Conservation (phyloP, 192 early-diverging fungal species). For the Mortierella hygrophila region DNA sequence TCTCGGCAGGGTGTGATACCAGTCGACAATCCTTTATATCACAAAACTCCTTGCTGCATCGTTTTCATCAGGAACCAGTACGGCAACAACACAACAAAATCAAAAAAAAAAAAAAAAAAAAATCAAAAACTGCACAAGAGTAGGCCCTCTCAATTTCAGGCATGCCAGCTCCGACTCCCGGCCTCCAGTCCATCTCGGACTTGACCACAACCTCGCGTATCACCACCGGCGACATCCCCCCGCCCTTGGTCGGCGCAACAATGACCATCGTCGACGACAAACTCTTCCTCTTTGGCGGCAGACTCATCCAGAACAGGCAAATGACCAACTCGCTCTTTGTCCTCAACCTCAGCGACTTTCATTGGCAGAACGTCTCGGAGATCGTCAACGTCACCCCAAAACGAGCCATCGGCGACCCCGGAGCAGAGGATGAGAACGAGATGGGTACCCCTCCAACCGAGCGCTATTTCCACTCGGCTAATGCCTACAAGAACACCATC, state of each 20-base stretch:
- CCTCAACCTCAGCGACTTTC: constrained; percentile 71
- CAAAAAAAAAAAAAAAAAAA: not conserved
- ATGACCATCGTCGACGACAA: constrained; percentile 69
- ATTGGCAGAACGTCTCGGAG: constrained; percentile 70
- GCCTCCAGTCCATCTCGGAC: constrained; percentile 68
- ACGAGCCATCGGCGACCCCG: constrained; percentile 46
- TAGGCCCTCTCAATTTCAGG: not conserved
- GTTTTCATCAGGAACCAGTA: not conserved
- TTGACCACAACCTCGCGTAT: constrained; percentile 60
- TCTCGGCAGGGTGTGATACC: too few relatives aligned
- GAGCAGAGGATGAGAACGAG: constrained; percentile 53
- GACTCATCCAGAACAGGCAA: constrained; percentile 73
- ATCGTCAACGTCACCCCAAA: constrained; percentile 36
- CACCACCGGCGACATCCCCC: constrained; percentile 76
- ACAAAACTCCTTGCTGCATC: too few relatives aligned
- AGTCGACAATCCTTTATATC: too few relatives aligned
- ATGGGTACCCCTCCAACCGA: constrained; percentile 55
- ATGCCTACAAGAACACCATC: constrained; percentile 68
- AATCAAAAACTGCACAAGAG: not conserved
- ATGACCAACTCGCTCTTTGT: constrained; percentile 80
- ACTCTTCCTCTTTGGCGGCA: constrained; percentile 79
- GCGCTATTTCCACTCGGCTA: constrained; percentile 82
- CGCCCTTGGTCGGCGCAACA: constrained; percentile 78
- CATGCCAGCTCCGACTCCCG: constrained; percentile 36
- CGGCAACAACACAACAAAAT: not conserved